Evolutionary conservation across 495 filamentous ascomycete species (phyloP).

Genomic region (Copromyces sp.): DNA sequence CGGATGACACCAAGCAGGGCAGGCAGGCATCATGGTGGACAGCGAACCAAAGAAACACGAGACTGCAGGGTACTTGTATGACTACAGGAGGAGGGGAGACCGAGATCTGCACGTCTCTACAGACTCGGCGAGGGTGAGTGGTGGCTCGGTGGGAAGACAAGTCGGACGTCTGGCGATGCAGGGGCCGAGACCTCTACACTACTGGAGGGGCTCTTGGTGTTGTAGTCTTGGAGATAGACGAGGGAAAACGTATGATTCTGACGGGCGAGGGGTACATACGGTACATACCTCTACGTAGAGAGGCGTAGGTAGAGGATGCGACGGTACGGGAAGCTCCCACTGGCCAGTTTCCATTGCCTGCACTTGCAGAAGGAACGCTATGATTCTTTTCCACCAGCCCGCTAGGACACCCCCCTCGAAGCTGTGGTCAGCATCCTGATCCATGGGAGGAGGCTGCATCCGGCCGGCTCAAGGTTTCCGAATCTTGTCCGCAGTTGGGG

Average conservation of each 20-base stretch:
- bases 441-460: background rate
- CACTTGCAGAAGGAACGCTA: background rate
- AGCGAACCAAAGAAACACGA: conserved; percentile 3
- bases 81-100: background rate
- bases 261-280: background rate
- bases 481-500: background rate
- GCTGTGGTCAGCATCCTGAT: background rate
- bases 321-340: background rate
- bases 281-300: background rate
- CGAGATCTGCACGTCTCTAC: conserved; percentile 5
- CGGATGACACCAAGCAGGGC: background rate
- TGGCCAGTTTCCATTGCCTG: background rate
- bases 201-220: background rate
- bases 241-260: conserved; percentile 11
- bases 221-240: background rate
- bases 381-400: background rate
- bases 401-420: background rate
- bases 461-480: background rate
- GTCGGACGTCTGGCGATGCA: background rate
- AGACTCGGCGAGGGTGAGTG: background rate
- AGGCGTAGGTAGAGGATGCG: background rate
- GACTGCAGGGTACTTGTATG: background rate
- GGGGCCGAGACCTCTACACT: background rate
- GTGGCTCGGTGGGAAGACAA: background rate
- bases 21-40: background rate